phyloP scores from a whole-genome alignment of 176 grass and related monocot species.

The Leersia perrieri region DNA sequence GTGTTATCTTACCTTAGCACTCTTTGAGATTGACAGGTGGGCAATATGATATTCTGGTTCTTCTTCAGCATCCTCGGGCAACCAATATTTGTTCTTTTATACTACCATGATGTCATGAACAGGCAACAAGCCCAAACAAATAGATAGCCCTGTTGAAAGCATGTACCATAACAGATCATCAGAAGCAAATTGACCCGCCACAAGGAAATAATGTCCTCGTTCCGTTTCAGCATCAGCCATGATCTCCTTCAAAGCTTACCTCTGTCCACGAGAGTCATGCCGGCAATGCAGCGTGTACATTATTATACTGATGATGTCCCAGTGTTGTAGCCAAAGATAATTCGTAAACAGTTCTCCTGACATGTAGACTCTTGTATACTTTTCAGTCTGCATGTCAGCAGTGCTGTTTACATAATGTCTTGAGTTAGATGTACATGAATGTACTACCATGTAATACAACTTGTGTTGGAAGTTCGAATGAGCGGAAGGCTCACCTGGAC shows the following conservation, averaged over 20 bases:
- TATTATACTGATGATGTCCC: background rate
- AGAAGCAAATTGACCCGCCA: background rate
- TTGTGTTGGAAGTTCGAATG: background rate
- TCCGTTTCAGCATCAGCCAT: background rate
- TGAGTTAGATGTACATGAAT: slow-evolving; percentile 12
- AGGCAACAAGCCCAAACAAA: slow-evolving; percentile 61
- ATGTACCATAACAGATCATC: background rate
- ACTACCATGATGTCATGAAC: slow-evolving; percentile 99
- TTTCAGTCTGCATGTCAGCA: background rate
- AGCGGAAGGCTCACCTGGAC: background rate
- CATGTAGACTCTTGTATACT: background rate
- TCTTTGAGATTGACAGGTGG: slow-evolving; percentile 50
- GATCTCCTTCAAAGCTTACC: slow-evolving; percentile 1
- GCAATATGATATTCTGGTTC: slow-evolving; percentile 99
- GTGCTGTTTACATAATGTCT: slow-evolving; percentile 13
- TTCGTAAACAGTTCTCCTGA: background rate
- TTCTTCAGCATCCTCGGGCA: slow-evolving; percentile 98
- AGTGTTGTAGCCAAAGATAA: background rate
- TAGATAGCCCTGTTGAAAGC: slow-evolving; percentile 19
- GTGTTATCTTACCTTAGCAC: background rate
- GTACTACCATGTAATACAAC: background rate
- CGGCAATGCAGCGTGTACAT: slow-evolving; percentile 15
- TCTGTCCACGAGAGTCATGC: background rate
- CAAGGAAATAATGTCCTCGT: background rate
- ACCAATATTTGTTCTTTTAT: slow-evolving; percentile 90